Evolutionary conservation across 23 red algal species (phyloP), one percentile per base, ranked within the genome.

Genomic region (Cyanidioschyzon merolae): DNA sequence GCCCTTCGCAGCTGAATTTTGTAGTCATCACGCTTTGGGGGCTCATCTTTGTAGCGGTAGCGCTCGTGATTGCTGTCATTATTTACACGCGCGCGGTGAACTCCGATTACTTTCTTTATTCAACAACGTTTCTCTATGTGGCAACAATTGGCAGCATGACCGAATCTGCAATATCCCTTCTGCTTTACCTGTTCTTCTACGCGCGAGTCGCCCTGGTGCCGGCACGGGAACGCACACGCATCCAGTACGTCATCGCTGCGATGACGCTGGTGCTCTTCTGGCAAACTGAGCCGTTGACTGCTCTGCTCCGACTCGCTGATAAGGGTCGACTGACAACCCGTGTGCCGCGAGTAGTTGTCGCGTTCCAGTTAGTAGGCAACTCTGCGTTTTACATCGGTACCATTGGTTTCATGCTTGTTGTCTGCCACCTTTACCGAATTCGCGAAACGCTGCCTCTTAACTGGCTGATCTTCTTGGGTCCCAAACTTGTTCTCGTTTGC

Each of bases 1-100:
- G 63, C 29, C 32, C 63, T 25, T 71, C 63, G 63, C 63, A 71
- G 63, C 12, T 71, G 63, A 71, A 71, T 35, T 35, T 71, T 35
- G 16, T 71, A 35, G n/a, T 71, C 12, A 7, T 32, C 7, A 25
- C 32, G 12, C 32, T 71, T 25, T 71, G 63, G 63, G 21, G 7
- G 7, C 32, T 71, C 3, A 27, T 35, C 2, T 3, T 35, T 25
- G n/a, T 71, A 35, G 29, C 21, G 30, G n/a, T 15, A 3, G 16
- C 29, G 63, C 21, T 35, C 63, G 32, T 27, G 7, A 32, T 35
- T 7, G 32, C 63, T 7, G 32, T 32, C 63, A 35, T 35, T 35
- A 27, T 71, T 3, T 25, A 71, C 7, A 35, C 63, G 16, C 12
- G 29, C 21, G 63, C 29, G 29, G 29, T 27, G 2, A 3, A 27